These are phyloP conservation scores for Plasmopara halstedii DNA, from an alignment of 352 stramenopile species.

Conservation along the genomic window DNA sequence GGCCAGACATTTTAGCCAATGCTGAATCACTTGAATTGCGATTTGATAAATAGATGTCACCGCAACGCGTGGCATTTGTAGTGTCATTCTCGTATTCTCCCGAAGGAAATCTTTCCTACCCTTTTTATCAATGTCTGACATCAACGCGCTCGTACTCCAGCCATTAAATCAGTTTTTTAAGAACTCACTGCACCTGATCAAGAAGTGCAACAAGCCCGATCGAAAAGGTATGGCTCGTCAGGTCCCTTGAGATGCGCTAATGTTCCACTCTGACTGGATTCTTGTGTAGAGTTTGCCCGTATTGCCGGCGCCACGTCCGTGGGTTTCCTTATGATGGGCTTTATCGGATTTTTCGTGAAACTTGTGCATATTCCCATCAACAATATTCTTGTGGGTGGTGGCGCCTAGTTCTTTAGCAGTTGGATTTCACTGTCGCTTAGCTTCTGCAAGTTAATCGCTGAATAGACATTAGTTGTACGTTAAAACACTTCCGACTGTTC, in stretches of 20 bases:
- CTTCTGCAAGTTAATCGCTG: constrained; percentile 10
- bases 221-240: constrained; percentile 83
- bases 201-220: constrained; percentile 99
- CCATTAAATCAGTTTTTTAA: constrained; percentile 96
- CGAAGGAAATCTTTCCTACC: neutral
- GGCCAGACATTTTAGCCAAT: constrained; percentile 17
- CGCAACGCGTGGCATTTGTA: constrained; percentile 13
- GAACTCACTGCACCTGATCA: constrained; percentile 96
- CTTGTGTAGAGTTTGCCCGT: constrained; percentile 87
- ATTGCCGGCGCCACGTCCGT: constrained; percentile 94
- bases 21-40: neutral
- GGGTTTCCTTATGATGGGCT: constrained; percentile 99
- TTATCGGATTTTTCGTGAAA: constrained; percentile 99
- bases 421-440: constrained; percentile 8
- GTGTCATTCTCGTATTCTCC: constrained; percentile 12
- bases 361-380: constrained; percentile 99
- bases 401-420: constrained; percentile 42
- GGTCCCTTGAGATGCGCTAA: neutral
- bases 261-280: neutral
- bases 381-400: constrained; percentile 97
- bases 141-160: constrained; percentile 92
- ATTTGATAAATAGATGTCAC: constrained; percentile 18
- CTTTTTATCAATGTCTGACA: constrained; percentile 62
- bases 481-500: neutral
- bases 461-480: constrained; percentile 35